Evolutionary conservation across 345 rosid genomes (phyloP).

Genomic region (Syzygium oleosum): DNA sequence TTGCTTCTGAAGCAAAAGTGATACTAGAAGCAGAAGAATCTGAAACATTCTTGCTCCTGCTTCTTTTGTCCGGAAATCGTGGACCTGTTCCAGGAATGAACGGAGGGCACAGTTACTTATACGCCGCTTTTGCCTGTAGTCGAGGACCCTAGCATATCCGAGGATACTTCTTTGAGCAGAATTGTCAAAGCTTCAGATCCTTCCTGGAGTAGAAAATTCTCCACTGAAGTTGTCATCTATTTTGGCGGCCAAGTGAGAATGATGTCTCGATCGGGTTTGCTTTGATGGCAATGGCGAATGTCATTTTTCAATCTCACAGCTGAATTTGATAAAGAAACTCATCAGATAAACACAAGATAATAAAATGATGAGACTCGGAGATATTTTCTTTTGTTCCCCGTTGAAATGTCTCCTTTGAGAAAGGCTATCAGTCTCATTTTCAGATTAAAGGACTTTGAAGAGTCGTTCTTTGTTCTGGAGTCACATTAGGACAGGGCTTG

Average conservation of each 20-base stretch:
- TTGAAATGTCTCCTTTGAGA: not conserved
- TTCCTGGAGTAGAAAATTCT: not conserved
- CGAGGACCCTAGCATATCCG: not conserved
- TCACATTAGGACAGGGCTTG: not conserved
- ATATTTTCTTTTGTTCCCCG: not conserved
- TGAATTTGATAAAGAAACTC: not conserved
- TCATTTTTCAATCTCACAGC: not conserved
- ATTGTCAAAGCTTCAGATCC: not conserved
- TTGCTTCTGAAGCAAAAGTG: not conserved
- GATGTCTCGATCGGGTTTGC: not conserved
- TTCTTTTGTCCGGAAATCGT: too few relatives aligned
- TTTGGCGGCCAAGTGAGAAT: not conserved
- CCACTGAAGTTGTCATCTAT: not conserved
- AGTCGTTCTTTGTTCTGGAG: not conserved
- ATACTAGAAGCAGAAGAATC: slow-evolving; percentile 33
- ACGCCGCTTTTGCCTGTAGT: not conserved
- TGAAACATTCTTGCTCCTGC: not conserved
- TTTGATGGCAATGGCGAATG: not conserved
- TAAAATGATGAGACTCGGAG: not conserved
- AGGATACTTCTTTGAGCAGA: not conserved
- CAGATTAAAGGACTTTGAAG: not conserved
- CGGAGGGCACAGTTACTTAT: too few relatives aligned
- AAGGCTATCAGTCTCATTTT: not conserved
- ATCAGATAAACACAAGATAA: not conserved
- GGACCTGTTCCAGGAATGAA: too few relatives aligned